phyloP scores from a whole-genome alignment of 192 early-diverging fungal species.

The Backusella morwellensis region DNA sequence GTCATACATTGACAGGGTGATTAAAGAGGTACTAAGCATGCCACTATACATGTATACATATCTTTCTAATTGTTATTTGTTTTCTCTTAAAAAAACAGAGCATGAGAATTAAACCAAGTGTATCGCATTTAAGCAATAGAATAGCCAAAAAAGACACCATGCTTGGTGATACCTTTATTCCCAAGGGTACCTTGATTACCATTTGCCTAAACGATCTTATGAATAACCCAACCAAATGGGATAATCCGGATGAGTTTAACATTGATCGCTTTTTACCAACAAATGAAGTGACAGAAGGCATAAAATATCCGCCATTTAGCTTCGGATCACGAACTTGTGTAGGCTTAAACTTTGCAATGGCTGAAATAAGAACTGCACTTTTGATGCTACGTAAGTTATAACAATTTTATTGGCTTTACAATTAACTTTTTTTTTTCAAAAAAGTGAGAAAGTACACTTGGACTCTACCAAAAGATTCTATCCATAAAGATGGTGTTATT shows the following conservation, averaged over 20 bases:
- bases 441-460: constrained; percentile 10
- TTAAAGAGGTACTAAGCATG: constrained; percentile 8
- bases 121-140: neutral
- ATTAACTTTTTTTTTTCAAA: neutral
- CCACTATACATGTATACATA: neutral
- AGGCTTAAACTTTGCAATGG: constrained; percentile 57
- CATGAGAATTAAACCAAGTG: constrained; percentile 1
- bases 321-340: constrained; percentile 55
- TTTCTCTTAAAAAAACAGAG: neutral
- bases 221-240: constrained; percentile 17
- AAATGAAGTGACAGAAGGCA: constrained; percentile 7
- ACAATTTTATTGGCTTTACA: neutral
- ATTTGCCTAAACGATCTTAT: constrained; percentile 17
- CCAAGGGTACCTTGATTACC: constrained; percentile 15
- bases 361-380: constrained; percentile 54
- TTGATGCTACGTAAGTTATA: constrained; percentile 36
- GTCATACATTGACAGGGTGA: constrained; percentile 15
- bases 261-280: constrained; percentile 18
- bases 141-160: constrained; percentile 1
- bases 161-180: constrained; percentile 9
- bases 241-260: constrained; percentile 18
- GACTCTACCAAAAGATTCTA: neutral
- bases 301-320: constrained; percentile 55
- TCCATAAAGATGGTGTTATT: constrained; percentile 3
- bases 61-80: neutral